Evolutionary conservation across 2,329 filamentous ascomycete genomes (phyloP).

Genomic region (Westerdykella aurantiaca): DNA sequence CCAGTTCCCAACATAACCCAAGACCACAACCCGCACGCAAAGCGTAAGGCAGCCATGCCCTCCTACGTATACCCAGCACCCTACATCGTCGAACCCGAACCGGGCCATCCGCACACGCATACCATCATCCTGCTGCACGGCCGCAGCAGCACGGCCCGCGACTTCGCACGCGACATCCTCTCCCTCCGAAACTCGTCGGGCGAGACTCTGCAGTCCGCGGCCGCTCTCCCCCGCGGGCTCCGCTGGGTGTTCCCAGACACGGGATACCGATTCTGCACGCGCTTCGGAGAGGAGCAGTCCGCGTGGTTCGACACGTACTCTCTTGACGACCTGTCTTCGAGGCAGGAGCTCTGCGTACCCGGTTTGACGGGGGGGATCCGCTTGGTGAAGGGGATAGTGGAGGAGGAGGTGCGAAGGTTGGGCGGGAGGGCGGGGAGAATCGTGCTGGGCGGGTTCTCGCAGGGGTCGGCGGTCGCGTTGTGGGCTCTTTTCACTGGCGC

Average conservation of each 20-base stretch:
- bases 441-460: conserved; percentile 20
- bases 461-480: conserved; percentile 18
- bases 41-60: no score
- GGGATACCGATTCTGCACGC: conserved; percentile 25
- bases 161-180: conserved; percentile 42
- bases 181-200: conserved; percentile 7
- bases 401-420: conserved; percentile 9
- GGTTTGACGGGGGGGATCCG: conserved; percentile 40
- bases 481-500: conserved; percentile 11
- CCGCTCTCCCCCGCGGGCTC: conserved; percentile 38
- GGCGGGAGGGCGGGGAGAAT: conserved; percentile 8
- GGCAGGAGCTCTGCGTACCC: conserved; percentile 40
- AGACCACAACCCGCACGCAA: no score
- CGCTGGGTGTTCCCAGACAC: conserved; percentile 49
- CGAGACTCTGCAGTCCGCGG: conserved; percentile 4
- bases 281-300: conserved; percentile 21
- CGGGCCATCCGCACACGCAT: conserved; percentile 35
- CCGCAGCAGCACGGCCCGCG: conserved; percentile 36
- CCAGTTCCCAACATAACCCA: no score
- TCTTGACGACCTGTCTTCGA: conserved; percentile 36
- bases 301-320: conserved; percentile 53
- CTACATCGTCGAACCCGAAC: conserved; percentile 4
- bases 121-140: conserved; percentile 47
- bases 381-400: conserved; percentile 19
- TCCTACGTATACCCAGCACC: conserved; percentile 1